phyloP scores from a whole-genome alignment of 495 filamentous ascomycete species.

The Acidomyces sp. region DNA sequence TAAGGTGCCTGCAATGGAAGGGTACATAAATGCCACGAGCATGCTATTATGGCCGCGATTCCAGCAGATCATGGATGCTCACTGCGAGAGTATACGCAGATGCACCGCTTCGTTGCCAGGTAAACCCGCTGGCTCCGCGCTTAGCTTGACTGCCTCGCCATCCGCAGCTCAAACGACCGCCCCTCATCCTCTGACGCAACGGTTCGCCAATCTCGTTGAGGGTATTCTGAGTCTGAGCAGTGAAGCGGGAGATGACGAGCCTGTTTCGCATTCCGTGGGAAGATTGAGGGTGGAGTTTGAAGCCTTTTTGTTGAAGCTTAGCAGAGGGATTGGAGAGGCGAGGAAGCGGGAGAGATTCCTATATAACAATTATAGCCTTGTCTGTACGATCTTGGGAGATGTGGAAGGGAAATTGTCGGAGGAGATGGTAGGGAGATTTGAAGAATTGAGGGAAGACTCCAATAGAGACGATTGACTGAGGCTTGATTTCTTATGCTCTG shows the following conservation, averaged over 20 bases:
- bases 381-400: conserved; percentile 82
- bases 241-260: conserved; percentile 86
- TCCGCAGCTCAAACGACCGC: conserved; percentile 61
- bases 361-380: conserved; percentile 85
- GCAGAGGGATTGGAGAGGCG: conserved; percentile 46
- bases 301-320: conserved; percentile 22
- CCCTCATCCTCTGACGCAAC: conserved; percentile 80
- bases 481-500: too few relatives aligned
- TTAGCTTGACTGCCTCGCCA: conserved; percentile 45
- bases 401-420: conserved; percentile 62
- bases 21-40: conserved; percentile 83
- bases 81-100: conserved; percentile 68
- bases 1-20: conserved; percentile 75
- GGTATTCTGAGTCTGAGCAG: conserved; percentile 68
- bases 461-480: neutral
- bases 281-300: conserved; percentile 43
- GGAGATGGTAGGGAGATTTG: conserved; percentile 60
- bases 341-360: conserved; percentile 78
- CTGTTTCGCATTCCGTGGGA: conserved; percentile 64
- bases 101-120: conserved; percentile 39
- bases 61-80: conserved; percentile 84
- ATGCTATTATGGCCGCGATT: conserved; percentile 97
- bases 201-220: conserved; percentile 80
- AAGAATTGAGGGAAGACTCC: conserved; percentile 36
- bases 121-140: conserved; percentile 38